These are phyloP conservation scores for Letharia columbiana DNA, from an alignment of 495 filamentous ascomycete species.

Conservation along the genomic window DNA sequence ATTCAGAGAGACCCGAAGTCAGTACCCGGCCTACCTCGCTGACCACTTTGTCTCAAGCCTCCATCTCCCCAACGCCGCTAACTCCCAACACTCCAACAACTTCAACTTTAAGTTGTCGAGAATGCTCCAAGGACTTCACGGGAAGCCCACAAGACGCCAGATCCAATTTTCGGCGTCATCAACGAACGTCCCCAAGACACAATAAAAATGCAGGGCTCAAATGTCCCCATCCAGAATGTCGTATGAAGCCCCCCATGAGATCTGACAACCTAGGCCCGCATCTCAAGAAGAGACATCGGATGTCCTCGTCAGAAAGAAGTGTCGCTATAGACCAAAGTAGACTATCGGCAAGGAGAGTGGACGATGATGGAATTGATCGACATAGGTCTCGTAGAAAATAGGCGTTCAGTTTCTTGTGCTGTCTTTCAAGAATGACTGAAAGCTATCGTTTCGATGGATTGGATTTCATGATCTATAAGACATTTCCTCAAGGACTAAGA, in stretches of 20 bases:
- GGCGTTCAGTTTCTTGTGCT: background rate
- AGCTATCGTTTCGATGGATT: background rate
- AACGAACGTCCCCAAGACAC: conserved; percentile 1
- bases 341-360: background rate
- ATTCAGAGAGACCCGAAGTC: background rate
- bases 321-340: background rate
- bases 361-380: background rate
- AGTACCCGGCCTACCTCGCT: background rate
- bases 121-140: background rate
- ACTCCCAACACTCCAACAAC: background rate
- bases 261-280: conserved; percentile 7
- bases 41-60: background rate
- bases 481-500: background rate
- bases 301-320: background rate
- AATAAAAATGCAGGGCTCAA: conserved; percentile 3
- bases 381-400: background rate
- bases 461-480: background rate
- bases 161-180: conserved; percentile 3
- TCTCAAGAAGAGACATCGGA: background rate
- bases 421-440: background rate
- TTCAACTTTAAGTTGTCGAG: background rate
- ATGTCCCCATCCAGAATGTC: conserved; percentile 4
- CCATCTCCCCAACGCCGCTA: conserved; percentile 6
- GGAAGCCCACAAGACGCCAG: conserved; percentile 7
- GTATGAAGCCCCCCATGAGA: background rate